Percentiles rank a stretch among this genome's conserved stretches.
Evolutionary conservation across 805 yeast species (phyloP).

Genomic region (Kazachstania kunashirensis): DNA sequence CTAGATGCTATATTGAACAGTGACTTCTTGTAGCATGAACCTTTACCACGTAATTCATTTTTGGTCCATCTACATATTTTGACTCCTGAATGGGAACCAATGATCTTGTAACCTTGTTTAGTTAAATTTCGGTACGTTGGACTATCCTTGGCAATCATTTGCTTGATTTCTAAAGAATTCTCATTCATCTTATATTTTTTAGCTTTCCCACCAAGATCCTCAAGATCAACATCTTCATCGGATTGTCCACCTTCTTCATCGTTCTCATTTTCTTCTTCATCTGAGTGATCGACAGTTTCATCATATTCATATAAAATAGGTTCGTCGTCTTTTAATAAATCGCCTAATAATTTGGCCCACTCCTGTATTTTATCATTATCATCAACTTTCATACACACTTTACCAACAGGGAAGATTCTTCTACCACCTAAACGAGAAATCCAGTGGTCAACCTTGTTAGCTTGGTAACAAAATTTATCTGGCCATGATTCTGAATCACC

Average conservation of each 20-base stretch:
- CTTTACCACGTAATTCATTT: slow-evolving; percentile 86
- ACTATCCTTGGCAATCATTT: slow-evolving; percentile 84
- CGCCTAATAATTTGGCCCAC: slow-evolving; percentile 56
- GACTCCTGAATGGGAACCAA: slow-evolving; percentile 91
- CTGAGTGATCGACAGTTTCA: slow-evolving; percentile 49
- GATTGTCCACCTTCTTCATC: slow-evolving; percentile 25
- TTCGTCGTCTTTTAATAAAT: slow-evolving; percentile 59
- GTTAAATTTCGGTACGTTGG: slow-evolving; percentile 84
- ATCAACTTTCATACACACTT: slow-evolving; percentile 66
- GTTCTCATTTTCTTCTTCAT: slow-evolving; percentile 27
- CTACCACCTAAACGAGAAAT: slow-evolving; percentile 78
- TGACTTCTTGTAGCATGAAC: slow-evolving; percentile 88
- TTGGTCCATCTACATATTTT: slow-evolving; percentile 95
- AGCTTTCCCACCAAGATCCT: slow-evolving; percentile 62
- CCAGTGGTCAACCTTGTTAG: slow-evolving; percentile 61
- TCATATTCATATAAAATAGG: slow-evolving; percentile 53
- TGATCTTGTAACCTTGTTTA: slow-evolving; percentile 87
- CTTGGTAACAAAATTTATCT: slow-evolving; percentile 78
- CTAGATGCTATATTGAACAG: slow-evolving; percentile 86
- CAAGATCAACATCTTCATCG: slow-evolving; percentile 49
- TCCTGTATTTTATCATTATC: slow-evolving; percentile 51
- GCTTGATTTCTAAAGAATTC: slow-evolving; percentile 38
- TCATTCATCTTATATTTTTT: slow-evolving; percentile 1
- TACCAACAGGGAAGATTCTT: slow-evolving; percentile 74
- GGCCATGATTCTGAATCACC: slow-evolving; percentile 88